Base-by-base conservation (phyloP, 257 asterid species). In the Coffea eugenioides region DNA sequence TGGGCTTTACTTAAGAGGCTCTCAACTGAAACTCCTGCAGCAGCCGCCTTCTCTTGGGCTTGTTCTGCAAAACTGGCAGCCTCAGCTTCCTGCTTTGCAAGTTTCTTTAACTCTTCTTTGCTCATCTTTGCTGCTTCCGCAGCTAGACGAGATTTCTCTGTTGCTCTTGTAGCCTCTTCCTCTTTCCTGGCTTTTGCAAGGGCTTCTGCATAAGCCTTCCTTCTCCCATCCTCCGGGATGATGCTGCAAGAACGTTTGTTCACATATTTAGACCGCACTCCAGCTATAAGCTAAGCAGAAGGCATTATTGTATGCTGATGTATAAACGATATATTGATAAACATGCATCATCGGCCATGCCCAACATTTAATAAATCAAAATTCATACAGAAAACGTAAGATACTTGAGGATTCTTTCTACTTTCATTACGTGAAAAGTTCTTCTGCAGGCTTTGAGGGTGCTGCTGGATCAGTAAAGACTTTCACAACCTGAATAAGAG, bases 401-500 rank as follows among this genome's bases (percentile, higher is more conserved):
- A 21, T 2, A 70, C 49, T 15, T 9, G 56, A 56, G 70, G 67
- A 14, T 73, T 48, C 27, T 66, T 52, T 39, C 20, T 45, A 67
- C 45, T 34, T 68, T 71, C 43, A 20, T 56, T 86, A 95, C 99
- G 97, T 90, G 81, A 95, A 87, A 74, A 84, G 93, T 81, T 95
- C 97, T 34, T 79, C 83, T 74, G 90, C 83, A 67, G 92, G 71
- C 78, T 86, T 88, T 9, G 85, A 80, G 46, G 95, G 84, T 77
- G 98, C 99, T 51, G 92, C 89, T 81, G 99, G 96, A 93, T 91
- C 88, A 64, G 94, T 84, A 78, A n/a, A 89, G 73, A 92, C 97
- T 86, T 91, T 89, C 82, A 95, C 97, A 82, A 93, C 99, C 98
- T 95, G 82, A 39, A 83, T 43, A 78, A 76, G 20, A 59, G 76